phyloP scores from a whole-genome alignment of 208 protist genomes.

The Crithidia acanthocephali region DNA sequence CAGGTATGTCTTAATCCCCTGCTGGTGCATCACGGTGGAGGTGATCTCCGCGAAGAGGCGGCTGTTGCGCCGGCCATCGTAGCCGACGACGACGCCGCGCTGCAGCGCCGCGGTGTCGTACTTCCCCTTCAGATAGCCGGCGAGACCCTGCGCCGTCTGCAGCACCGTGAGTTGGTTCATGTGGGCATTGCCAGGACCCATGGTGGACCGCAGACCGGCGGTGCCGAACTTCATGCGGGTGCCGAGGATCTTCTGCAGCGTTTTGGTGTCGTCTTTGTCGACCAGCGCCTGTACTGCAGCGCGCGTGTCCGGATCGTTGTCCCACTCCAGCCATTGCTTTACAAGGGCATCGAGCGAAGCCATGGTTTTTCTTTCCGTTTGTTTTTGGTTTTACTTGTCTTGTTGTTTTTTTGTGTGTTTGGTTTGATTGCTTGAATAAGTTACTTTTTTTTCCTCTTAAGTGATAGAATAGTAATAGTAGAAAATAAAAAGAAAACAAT shows the following conservation, averaged over 20 bases:
- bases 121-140: conserved; percentile 54
- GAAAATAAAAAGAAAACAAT: too few species aligned
- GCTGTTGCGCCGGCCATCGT: conserved; percentile 96
- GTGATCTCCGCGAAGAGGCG: conserved; percentile 87
- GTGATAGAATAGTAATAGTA: too few species aligned
- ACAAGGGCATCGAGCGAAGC: conserved; percentile 42
- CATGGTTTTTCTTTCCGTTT: conserved; percentile 4
- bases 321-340: conserved; percentile 76
- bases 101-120: conserved; percentile 41
- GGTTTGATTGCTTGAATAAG: neutral
- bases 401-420: neutral
- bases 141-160: conserved; percentile 94
- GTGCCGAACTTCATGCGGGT: conserved; percentile 95
- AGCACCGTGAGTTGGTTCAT: conserved; percentile 98
- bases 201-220: conserved; percentile 93
- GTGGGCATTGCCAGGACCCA: conserved; percentile 93
- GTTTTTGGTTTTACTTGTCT: neutral
- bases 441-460: too few species aligned
- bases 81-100: conserved; percentile 93
- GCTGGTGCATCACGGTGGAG: conserved; percentile 86
- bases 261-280: conserved; percentile 27
- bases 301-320: conserved; percentile 59
- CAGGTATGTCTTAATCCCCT: conserved; percentile 86
- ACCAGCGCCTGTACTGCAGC: conserved; percentile 49
- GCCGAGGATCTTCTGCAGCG: conserved; percentile 74